phyloP scores from a whole-genome alignment of 1,284 basidiomycete species.

The Ceratobasidium sp. region DNA sequence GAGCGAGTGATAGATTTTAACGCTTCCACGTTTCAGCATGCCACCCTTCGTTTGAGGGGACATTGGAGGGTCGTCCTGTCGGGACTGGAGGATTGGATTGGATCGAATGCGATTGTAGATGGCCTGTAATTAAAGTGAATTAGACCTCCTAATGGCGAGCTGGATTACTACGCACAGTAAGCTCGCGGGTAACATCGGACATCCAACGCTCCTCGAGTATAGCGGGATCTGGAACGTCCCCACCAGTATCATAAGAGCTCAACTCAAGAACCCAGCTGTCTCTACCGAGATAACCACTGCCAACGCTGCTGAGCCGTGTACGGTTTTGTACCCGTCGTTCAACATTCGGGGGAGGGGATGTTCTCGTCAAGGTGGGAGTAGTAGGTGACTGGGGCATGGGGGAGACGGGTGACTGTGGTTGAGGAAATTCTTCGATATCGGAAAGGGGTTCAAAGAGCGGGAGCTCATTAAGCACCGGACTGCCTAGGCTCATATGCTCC shows the following conservation, averaged over 20 bases:
- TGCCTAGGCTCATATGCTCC: background rate
- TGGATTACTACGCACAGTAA: conserved; percentile 16
- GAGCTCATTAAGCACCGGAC: conserved; percentile 7
- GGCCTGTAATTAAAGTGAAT: background rate
- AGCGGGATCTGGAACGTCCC: background rate
- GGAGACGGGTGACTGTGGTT: background rate
- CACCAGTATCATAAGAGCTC: conserved; percentile 19
- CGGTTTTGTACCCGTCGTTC: conserved; percentile 10
- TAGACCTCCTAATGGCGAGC: background rate
- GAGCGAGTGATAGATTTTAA: conserved; percentile 37
- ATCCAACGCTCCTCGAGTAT: conserved; percentile 25
- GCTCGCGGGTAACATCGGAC: conserved; percentile 19
- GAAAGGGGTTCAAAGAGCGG: conserved; percentile 24
- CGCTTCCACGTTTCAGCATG: conserved; percentile 32
- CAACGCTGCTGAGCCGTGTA: conserved; percentile 29
- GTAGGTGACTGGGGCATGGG: background rate
- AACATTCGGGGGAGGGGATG: conserved; percentile 29
- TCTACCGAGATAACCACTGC: conserved; percentile 11
- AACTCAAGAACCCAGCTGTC: conserved; percentile 36
- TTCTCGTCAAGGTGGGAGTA: background rate
- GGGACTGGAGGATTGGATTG: conserved; percentile 36
- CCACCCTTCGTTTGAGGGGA: conserved; percentile 30
- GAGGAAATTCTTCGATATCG: conserved; percentile 36
- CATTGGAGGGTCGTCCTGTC: conserved; percentile 18
- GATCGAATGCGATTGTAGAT: conserved; percentile 37